A percentile compares a stretch with the other conserved stretches of the same genome.
Conservation (phyloP, 192 early-diverging fungal genomes). For the Coemansia nantahalensis region DNA sequence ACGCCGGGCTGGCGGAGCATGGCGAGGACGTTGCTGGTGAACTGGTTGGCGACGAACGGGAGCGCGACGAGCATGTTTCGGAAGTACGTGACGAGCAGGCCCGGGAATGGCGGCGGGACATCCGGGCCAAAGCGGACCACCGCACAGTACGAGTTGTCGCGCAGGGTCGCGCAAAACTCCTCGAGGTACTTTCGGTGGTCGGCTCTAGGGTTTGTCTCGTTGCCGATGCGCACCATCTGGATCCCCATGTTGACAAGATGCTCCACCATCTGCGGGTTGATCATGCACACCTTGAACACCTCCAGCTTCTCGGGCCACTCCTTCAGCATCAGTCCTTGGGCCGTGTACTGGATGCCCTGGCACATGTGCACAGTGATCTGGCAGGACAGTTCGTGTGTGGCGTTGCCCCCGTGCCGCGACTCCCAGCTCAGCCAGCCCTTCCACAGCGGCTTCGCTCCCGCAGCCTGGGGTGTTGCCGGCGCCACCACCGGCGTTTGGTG, state of each 20-base stretch:
- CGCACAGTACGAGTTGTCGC: conserved; percentile 27
- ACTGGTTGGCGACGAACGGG: conserved; percentile 24
- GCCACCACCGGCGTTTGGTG: not conserved
- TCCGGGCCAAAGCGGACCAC: conserved; percentile 11
- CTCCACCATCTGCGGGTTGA: conserved; percentile 28
- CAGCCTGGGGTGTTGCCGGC: not conserved
- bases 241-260: conserved; percentile 21
- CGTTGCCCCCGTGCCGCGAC: conserved; percentile 23
- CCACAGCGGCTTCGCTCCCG: conserved; percentile 32
- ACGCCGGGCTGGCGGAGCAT: conserved; percentile 10
- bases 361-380: conserved; percentile 15
- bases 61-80: conserved; percentile 21
- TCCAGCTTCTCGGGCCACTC: conserved; percentile 44
- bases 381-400: conserved; percentile 24
- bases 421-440: conserved; percentile 35
- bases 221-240: conserved; percentile 28
- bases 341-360: conserved; percentile 21
- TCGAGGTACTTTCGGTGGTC: conserved; percentile 38
- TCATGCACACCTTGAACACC: conserved; percentile 13
- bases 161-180: conserved; percentile 37
- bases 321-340: conserved; percentile 19
- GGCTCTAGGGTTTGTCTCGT: conserved; percentile 7
- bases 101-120: conserved; percentile 11
- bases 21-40: conserved; percentile 11
- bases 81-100: conserved; percentile 29